Evolutionary conservation across 2,329 filamentous ascomycete genomes (phyloP), one percentile per base, ranked within the genome.

Genomic region (Simplicillium sp.): DNA sequence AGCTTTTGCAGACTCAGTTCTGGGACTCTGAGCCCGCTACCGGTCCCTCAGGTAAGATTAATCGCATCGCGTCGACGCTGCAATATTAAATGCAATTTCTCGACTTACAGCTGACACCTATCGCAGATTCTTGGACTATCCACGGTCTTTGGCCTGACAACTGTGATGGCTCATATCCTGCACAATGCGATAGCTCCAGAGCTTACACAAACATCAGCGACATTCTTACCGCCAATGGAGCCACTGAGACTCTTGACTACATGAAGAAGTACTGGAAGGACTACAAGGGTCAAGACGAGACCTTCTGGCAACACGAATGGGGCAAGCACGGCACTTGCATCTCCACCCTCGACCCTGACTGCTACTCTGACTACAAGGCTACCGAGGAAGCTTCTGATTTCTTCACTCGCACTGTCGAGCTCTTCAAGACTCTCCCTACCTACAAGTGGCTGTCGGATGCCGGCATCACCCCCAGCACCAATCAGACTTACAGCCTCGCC

Each of bases 241-340:
- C 72, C 38, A 64, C 63, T 1, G 71, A 74, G 20, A 67, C 82
- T 1, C 65, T 88, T 2, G 61, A 64, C 2, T 83, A 79, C 54
- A 87, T 87, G 83, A 60, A 72, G 38, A 74, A 64, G 2, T 85
- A 81, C 63, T 87, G 83, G 84, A 80, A 84, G 55, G 77, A 82
- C 53, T 75, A 80, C 58, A 55, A 72, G 37, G 81, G 80, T 42
- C 61, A 78, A 34, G 75, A 82, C 48, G 73, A 81, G 50, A 62
- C 61, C 11, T 76, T 87, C 49, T 87, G 83, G 83, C 66, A 82
- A 54, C 82, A 87, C 57, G 83, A 87, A 59, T 87, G 79, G 77
- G 66, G 68, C 48, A 87, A 85, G 57, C 84, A 88, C 55, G 84
- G 84, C 41, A 73, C 69, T n/a, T 87, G 83, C 61, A 75, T 87